phyloP scores from a whole-genome alignment of 1,284 basidiomycete species.

The Cystobasidium sp. region DNA sequence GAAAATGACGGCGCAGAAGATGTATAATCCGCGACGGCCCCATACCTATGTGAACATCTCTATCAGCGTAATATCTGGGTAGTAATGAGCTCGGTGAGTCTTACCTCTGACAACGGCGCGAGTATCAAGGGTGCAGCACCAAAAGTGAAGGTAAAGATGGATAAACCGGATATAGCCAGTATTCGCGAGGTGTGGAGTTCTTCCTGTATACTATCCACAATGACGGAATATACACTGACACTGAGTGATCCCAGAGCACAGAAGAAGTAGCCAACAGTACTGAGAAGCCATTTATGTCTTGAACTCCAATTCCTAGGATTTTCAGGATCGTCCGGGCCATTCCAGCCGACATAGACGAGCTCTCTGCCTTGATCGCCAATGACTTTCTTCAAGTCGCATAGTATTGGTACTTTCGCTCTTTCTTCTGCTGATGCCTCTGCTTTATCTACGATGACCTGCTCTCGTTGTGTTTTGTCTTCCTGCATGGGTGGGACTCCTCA shows the following conservation, averaged over 20 bases:
- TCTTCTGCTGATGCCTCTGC: too few relatives aligned
- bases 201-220: not conserved
- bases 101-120: constrained; percentile 53
- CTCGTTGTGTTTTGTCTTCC: too few relatives aligned
- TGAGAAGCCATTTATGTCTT: constrained; percentile 19
- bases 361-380: too few relatives aligned
- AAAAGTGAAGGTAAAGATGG: constrained; percentile 33
- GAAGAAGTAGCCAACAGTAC: constrained; percentile 9
- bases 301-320: constrained; percentile 19
- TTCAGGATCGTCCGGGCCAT: constrained; percentile 22
- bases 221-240: constrained; percentile 17
- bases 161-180: constrained; percentile 13
- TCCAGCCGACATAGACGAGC: not conserved
- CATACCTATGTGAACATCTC: constrained; percentile 55
- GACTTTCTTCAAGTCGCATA: too few relatives aligned
- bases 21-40: constrained; percentile 66
- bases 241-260: constrained; percentile 10
- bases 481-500: too few relatives aligned
- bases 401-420: too few relatives aligned
- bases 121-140: constrained; percentile 27
- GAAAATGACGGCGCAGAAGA: constrained; percentile 59
- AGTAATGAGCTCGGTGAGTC: not conserved
- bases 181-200: constrained; percentile 7
- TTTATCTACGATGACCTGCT: too few relatives aligned
- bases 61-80: not conserved